These are phyloP conservation scores for Geoglossum glabrum DNA, from an alignment of 495 filamentous ascomycete species.

Conservation along the genomic window DNA sequence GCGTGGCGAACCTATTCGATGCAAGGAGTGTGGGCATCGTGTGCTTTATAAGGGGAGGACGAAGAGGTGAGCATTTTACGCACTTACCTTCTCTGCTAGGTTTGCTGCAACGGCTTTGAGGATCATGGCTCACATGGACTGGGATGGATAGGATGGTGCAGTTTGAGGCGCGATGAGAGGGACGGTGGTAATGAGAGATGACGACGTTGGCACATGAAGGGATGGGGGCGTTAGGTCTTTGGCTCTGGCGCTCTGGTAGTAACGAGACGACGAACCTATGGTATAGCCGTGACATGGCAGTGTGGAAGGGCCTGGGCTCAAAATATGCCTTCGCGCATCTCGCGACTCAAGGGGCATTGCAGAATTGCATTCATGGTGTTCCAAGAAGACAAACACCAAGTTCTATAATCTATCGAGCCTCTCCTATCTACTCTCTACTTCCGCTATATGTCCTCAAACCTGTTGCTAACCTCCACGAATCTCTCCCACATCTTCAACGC, in stretches of 20 bases:
- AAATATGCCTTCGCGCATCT: no score
- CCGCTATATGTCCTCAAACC: not conserved
- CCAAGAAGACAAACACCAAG: not conserved
- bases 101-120: not conserved
- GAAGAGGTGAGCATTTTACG: slow-evolving; percentile 50
- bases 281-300: not conserved
- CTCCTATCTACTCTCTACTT: not conserved
- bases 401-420: not conserved
- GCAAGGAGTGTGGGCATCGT: slow-evolving; percentile 88
- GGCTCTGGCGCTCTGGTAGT: not conserved
- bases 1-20: slow-evolving; percentile 73
- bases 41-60: slow-evolving; percentile 96
- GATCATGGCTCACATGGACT: slow-evolving; percentile 4
- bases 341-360: no score
- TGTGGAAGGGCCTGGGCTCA: no score
- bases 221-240: not conserved
- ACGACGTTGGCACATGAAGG: not conserved
- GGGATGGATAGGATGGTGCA: slow-evolving; percentile 62
- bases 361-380: no score
- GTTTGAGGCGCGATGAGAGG: slow-evolving; percentile 67
- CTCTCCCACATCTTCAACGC: slow-evolving; percentile 2
- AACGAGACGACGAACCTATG: not conserved
- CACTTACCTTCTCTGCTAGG: not conserved
- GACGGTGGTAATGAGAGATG: not conserved
- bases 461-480: slow-evolving; percentile 39